Percentiles rank a stretch among this genome's conserved stretches.
Evolutionary conservation across 768 basidiomycete genomes (phyloP).

Genomic region (Panus rudis): DNA sequence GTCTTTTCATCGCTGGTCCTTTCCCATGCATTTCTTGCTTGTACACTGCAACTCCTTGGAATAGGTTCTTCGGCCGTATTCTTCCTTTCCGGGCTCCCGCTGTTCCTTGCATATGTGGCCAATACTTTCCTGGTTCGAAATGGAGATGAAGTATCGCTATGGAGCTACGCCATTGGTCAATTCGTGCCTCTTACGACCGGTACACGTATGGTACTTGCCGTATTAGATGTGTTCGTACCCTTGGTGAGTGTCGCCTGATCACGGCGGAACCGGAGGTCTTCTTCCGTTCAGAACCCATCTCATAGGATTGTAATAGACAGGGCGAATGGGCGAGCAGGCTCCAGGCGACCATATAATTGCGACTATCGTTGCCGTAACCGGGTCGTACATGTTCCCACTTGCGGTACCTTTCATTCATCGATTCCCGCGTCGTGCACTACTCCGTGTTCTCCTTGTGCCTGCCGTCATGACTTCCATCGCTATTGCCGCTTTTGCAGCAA

Average conservation of each 20-base stretch:
- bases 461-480: constrained; percentile 38
- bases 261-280: neutral
- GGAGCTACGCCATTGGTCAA: constrained; percentile 59
- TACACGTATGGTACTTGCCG: constrained; percentile 47
- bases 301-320: constrained; percentile 61
- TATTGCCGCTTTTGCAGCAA: constrained; percentile 55
- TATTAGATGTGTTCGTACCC: constrained; percentile 86
- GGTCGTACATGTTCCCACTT: constrained; percentile 53
- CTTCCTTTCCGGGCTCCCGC: constrained; percentile 52
- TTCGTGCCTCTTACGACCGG: constrained; percentile 49
- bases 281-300: neutral
- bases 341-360: constrained; percentile 90
- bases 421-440: constrained; percentile 40
- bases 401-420: constrained; percentile 68
- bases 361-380: constrained; percentile 55
- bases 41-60: constrained; percentile 53
- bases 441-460: constrained; percentile 36
- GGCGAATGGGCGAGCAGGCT: constrained; percentile 73
- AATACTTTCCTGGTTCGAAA: constrained; percentile 37
- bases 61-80: constrained; percentile 76
- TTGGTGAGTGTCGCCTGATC: constrained; percentile 41
- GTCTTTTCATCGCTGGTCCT: constrained; percentile 57
- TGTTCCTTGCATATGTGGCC: constrained; percentile 49
- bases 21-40: constrained; percentile 47
- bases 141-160: constrained; percentile 39